phyloP scores from a whole-genome alignment of 495 filamentous ascomycete species.

The Peziza echinospora region DNA sequence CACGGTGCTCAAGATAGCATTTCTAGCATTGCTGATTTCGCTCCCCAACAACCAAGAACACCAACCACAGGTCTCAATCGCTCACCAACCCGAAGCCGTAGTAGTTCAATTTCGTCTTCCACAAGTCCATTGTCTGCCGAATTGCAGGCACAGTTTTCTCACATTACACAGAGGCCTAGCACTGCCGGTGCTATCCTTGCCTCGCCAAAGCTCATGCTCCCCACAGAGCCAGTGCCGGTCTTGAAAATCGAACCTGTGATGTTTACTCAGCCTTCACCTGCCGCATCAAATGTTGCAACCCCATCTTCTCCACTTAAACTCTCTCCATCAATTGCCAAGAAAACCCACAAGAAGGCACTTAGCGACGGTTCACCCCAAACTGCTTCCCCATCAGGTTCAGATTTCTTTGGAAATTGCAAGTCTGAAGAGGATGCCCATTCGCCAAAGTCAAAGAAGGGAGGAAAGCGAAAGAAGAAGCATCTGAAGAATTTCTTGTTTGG shows the following conservation, averaged over 20 bases:
- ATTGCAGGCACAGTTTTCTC: constrained; percentile 9
- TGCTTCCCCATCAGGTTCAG: background rate
- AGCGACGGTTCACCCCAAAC: constrained; percentile 17
- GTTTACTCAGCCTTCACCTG: background rate
- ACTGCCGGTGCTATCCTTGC: constrained; percentile 16
- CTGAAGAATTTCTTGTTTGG: constrained; percentile 9
- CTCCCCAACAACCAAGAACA: background rate
- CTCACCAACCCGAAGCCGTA: constrained; percentile 15
- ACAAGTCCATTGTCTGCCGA: constrained; percentile 11
- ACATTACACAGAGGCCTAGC: constrained; percentile 10
- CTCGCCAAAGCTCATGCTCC: background rate
- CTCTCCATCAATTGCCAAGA: constrained; percentile 7
- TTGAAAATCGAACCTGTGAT: background rate
- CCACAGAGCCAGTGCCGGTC: background rate
- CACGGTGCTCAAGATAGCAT: constrained; percentile 7
- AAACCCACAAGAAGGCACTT: constrained; percentile 17
- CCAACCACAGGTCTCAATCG: constrained; percentile 1
- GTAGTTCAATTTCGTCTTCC: constrained; percentile 18
- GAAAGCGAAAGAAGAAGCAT: constrained; percentile 20
- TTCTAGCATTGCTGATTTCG: constrained; percentile 5
- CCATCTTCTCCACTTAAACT: background rate
- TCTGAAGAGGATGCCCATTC: constrained; percentile 4
- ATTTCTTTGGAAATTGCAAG: constrained; percentile 2
- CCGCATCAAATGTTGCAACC: background rate
- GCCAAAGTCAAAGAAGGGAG: constrained; percentile 3